Conservation (phyloP, 768 basidiomycete genomes). For the Amanita subjunquillea region DNA sequence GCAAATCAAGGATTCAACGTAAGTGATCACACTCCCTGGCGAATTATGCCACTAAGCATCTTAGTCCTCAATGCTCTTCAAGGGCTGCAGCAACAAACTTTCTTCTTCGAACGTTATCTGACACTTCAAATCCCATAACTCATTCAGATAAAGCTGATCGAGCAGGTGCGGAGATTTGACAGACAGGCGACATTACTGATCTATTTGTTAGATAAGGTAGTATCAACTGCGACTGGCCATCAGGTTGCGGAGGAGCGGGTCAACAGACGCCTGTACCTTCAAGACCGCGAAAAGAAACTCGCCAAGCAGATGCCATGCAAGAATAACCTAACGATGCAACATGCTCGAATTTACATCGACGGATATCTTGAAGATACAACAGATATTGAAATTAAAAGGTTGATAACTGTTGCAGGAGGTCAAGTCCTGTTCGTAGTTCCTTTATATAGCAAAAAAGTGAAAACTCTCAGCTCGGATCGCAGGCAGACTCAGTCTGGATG, state of each 20-base stretch:
- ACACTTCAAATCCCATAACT: constrained; percentile 70
- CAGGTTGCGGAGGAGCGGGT: constrained; percentile 44
- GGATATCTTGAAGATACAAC: constrained; percentile 65
- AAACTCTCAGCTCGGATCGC: background rate
- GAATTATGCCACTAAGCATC: background rate
- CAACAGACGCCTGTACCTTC: constrained; percentile 26
- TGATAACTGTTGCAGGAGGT: constrained; percentile 61
- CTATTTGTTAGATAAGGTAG: constrained; percentile 36
- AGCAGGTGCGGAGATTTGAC: constrained; percentile 32
- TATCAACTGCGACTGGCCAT: constrained; percentile 60
- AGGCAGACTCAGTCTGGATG: constrained; percentile 51
- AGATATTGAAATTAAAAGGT: constrained; percentile 69
- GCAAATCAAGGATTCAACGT: background rate
- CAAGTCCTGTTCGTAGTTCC: constrained; percentile 40
- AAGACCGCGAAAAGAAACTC: constrained; percentile 38
- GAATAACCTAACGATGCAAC: constrained; percentile 23
- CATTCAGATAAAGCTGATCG: constrained; percentile 55
- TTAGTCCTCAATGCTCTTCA: constrained; percentile 6
- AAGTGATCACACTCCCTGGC: background rate
- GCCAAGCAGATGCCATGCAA: constrained; percentile 12
- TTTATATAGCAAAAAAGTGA: background rate
- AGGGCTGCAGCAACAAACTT: constrained; percentile 30
- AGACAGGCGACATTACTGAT: background rate
- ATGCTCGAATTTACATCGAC: constrained; percentile 56
- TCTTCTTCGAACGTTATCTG: constrained; percentile 48